Base-by-base conservation (phyloP, 2,329 filamentous ascomycete species). In the Hymenotorrendiella dingleyae region DNA sequence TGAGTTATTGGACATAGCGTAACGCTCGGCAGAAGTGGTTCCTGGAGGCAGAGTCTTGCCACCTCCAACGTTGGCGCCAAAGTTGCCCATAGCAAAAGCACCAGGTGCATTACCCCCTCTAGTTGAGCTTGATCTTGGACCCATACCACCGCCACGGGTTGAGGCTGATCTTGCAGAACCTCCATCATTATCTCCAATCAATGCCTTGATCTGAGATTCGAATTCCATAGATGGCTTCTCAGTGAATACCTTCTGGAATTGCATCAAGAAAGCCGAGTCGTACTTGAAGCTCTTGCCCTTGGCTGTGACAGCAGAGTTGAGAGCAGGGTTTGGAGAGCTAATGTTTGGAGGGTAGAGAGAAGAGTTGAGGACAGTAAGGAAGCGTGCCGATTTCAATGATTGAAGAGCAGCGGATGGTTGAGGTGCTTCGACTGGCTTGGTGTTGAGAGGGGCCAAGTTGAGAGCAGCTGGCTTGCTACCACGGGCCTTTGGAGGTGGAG, bases 141-240 rank as follows among this genome's bases (percentile, higher is more conserved):
- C 69, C 66, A 62, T 61, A 27, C 66, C 69, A 43, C 76, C 69
- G 59, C 84, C 71, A 66, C 84, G 64, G 64, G 81, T 66, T 62
- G 80, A 67, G 63, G 76, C 64, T 65, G 84, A 71, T 67, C 86
- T 68, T 37, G 71, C 67, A 24, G 79, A 78, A 45, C 78, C 71
- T 46, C 77, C 75, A 45, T 84, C 80, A 27, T 72, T 72, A 52
- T 95, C 90, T 45, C 91, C 91, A 53, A 98, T 82, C 65, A 71
- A 84, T 74, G 67, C 85, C 82, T 76, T 91, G 75, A 98, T 82
- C 60, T 93, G 90, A 53, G 83, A 75, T 61, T 94, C 86, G 79
- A 95, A 98, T 61, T 97, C 91, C 32, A 90, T 67, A 1, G 89
- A 94, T 11, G 93, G 93, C 69, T 96, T 94, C 72, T 98, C 93